Percentiles rank a stretch among this genome's conserved stretches.
Evolutionary conservation across 2,329 filamentous ascomycete genomes (phyloP).

Genomic region (Grosmannia huntii): DNA sequence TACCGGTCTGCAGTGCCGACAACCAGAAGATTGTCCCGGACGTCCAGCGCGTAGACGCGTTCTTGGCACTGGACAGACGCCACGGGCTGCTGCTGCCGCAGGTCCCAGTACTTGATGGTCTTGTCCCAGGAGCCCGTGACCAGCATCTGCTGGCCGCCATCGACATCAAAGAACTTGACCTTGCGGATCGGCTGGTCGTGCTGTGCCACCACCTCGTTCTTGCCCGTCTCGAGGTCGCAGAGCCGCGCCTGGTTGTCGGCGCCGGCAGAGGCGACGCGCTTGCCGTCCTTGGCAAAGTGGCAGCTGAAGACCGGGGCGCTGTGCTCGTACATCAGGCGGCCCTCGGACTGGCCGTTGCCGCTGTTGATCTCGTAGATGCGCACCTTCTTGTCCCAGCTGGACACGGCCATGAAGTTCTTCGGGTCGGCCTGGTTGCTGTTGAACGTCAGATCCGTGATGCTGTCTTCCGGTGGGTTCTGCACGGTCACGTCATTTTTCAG

Average conservation of each 20-base stretch:
- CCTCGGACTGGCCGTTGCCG: conserved; percentile 60
- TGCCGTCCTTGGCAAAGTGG: conserved; percentile 91
- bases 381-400: conserved; percentile 97
- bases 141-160: conserved; percentile 63
- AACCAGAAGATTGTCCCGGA: conserved; percentile 77
- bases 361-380: conserved; percentile 85
- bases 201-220: conserved; percentile 61
- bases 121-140: conserved; percentile 92
- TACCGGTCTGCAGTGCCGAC: conserved; percentile 89
- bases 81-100: conserved; percentile 52
- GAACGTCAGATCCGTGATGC: conserved; percentile 78
- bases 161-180: conserved; percentile 64
- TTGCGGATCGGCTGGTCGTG: conserved; percentile 75
- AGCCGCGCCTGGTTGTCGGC: conserved; percentile 86
- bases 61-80: conserved; percentile 58
- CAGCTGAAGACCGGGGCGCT: conserved; percentile 72
- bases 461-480: conserved; percentile 69
- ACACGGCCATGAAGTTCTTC: conserved; percentile 71
- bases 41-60: conserved; percentile 83
- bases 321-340: conserved; percentile 77
- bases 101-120: conserved; percentile 81
- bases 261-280: conserved; percentile 74
- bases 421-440: conserved; percentile 32
- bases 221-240: conserved; percentile 62
- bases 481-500: conserved; percentile 80